Evolutionary conservation across 257 asterid genomes (phyloP).

Genomic region (Solanum bukasovii): DNA sequence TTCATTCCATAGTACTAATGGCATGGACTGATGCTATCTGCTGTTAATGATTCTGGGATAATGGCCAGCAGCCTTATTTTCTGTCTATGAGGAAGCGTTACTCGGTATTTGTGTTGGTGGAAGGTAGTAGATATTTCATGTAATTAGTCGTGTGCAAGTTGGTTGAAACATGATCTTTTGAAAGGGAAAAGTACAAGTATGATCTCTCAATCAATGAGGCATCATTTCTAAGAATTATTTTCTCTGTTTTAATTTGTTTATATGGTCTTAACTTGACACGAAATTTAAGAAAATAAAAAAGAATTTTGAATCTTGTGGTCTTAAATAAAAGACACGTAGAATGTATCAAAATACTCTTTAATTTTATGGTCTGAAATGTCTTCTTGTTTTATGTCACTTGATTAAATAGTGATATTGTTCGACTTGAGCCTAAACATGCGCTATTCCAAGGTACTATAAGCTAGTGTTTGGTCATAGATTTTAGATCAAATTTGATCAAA

Average conservation of each 20-base stretch:
- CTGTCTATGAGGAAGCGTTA: not conserved
- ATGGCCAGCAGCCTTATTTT: not conserved
- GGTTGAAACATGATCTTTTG: too few relatives aligned
- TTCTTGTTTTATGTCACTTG: too few relatives aligned
- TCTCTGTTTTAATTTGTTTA: not conserved
- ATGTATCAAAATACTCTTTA: too few relatives aligned
- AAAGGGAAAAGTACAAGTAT: not conserved
- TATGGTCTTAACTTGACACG: not conserved
- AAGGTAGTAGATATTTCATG: not conserved
- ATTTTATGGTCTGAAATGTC: not conserved
- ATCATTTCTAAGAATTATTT: not conserved
- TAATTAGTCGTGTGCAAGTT: not conserved
- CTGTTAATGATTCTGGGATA: not conserved
- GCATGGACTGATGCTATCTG: not conserved
- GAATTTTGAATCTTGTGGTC: accelerated
- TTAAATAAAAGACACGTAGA: too few relatives aligned
- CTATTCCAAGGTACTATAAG: not conserved
- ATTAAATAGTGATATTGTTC: not conserved
- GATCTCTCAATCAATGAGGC: not conserved
- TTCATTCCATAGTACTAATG: not conserved
- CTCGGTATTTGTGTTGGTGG: not conserved
- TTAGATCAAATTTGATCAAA: too few relatives aligned
- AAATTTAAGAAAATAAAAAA: not conserved
- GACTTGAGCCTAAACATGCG: not conserved
- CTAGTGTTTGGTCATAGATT: not conserved